phyloP scores from a whole-genome alignment of 2,329 filamentous ascomycete genomes.

The Alternaria sp. region DNA sequence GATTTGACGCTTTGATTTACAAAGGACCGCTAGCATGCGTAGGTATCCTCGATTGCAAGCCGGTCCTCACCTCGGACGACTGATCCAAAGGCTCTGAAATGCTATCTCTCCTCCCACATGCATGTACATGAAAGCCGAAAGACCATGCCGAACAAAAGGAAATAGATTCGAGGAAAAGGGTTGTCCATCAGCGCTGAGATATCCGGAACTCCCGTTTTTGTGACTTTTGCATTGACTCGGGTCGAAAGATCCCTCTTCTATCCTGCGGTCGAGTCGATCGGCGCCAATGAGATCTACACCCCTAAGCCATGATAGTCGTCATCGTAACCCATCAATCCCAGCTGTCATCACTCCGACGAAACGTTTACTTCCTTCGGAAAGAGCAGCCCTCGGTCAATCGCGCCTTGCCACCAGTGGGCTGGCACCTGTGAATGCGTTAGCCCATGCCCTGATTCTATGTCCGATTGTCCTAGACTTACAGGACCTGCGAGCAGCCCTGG shows the following conservation, averaged over 20 bases:
- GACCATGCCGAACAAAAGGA: constrained; percentile 51
- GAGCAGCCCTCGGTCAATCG: constrained; percentile 99
- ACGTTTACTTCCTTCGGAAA: constrained; percentile 98
- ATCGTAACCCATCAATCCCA: constrained; percentile 49
- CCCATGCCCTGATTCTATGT: constrained; percentile 13
- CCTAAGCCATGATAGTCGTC: constrained; percentile 50
- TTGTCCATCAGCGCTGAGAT: constrained; percentile 54
- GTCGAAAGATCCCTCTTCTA: constrained; percentile 56
- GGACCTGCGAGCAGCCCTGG: constrained; percentile 97
- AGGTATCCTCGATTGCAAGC: constrained; percentile 58
- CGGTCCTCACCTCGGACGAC: constrained; percentile 51
- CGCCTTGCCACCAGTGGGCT: constrained; percentile 99
- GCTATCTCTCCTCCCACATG: constrained; percentile 55
- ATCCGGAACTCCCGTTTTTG: constrained; percentile 56
- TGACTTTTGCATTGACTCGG: constrained; percentile 52
- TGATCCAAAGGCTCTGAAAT: constrained; percentile 51
- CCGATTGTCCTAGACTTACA: constrained; percentile 54
- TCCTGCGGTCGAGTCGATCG: constrained; percentile 53
- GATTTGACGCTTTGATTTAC: constrained; percentile 51
- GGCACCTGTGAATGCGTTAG: constrained; percentile 67
- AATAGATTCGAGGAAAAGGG: constrained; percentile 49
- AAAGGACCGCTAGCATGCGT: constrained; percentile 54
- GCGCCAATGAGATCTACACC: constrained; percentile 52
- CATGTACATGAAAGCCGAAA: constrained; percentile 52
- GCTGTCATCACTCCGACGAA: constrained; percentile 32